A percentile compares a stretch with the other conserved stretches of the same genome.
These are phyloP conservation scores for Aphanocladium album DNA, from an alignment of 2,329 filamentous ascomycete genomes.

Conservation along the genomic window DNA sequence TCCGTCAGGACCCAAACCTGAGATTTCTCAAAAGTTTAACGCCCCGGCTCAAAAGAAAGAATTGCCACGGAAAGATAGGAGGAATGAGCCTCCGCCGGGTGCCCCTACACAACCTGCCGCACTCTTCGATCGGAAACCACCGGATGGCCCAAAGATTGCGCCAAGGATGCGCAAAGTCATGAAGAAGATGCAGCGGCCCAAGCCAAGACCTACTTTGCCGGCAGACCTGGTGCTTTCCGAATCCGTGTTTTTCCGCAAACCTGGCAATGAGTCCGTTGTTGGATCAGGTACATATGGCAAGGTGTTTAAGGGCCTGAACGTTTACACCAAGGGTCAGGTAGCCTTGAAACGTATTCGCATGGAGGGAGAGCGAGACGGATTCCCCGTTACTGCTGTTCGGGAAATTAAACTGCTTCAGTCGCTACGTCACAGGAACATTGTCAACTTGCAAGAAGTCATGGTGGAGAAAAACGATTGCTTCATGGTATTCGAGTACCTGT, in stretches of 20 bases:
- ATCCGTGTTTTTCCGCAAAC: conserved; percentile 91
- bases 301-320: conserved; percentile 88
- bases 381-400: conserved; percentile 83
- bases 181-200: conserved; percentile 64
- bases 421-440: conserved; percentile 74
- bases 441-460: conserved; percentile 87
- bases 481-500: conserved; percentile 98
- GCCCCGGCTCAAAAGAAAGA: conserved; percentile 49
- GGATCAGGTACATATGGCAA: conserved; percentile 95
- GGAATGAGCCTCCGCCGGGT: conserved; percentile 44
- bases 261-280: conserved; percentile 94
- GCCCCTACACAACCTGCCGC: conserved; percentile 53
- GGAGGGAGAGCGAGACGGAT: conserved; percentile 87
- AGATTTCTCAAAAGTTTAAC: conserved; percentile 66
- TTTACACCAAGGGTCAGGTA: conserved; percentile 80
- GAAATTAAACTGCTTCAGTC: conserved; percentile 92
- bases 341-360: conserved; percentile 89
- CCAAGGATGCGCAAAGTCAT: conserved; percentile 59
- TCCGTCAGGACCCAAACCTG: conserved; percentile 54
- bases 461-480: conserved; percentile 98
- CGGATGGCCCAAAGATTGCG: conserved; percentile 31
- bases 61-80: conserved; percentile 21
- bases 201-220: conserved; percentile 64
- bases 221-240: conserved; percentile 72
- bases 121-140: conserved; percentile 29